Evolutionary conservation across 2,329 filamentous ascomycete genomes (phyloP), one percentile per base, ranked within the genome.

Genomic region (Fusarium phyllophilum): DNA sequence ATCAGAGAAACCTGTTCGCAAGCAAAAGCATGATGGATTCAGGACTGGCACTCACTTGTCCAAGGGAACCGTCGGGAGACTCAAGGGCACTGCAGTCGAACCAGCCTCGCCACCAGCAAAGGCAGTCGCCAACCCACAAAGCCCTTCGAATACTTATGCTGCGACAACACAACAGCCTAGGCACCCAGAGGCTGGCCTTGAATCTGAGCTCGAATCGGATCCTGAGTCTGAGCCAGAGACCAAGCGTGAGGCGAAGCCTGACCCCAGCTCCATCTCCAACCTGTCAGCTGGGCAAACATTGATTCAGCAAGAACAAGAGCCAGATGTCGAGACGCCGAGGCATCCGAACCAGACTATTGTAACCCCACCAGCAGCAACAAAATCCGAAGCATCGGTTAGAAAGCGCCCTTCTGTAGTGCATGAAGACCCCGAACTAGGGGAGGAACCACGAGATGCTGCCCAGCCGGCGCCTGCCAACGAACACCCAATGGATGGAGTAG

Each of bases 1-100:
- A 22, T 79, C 83, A 0, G 84, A 86, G 39, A 83, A 82, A 54
- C 81, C 82, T 2, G 66, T 72, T 22, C 81, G 77, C 56, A 86
- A 80, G 71, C 86, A 83, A 68, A 87, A 84, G 73, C 85, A 81
- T 44, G 75, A 78, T 2, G 57, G 81, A 14, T 79, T 82, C n/a
- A 82, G 80, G 66, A 82, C 81, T 54, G 86, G 86, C 14, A 84
- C 84, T 6, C 84, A 88, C 68, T 79, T 86, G 14, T 79, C 85
- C 7, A 86, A 88, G 66, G 90, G 89, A 18, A 89, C 87, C 15
- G 83, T 91, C 75, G 84, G 84, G 17, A 85, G 87, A 75, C 82
- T 85, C 5, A 86, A 82, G 63, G 88, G 86, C 8, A 85, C 86
- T 6, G 84, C 84, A 12, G 81, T 89, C 10, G 83, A 85, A 68